Percentiles rank a stretch among this genome's conserved stretches.
phyloP scores from a whole-genome alignment of 352 stramenopile species.

The Phytophthora citricola region DNA sequence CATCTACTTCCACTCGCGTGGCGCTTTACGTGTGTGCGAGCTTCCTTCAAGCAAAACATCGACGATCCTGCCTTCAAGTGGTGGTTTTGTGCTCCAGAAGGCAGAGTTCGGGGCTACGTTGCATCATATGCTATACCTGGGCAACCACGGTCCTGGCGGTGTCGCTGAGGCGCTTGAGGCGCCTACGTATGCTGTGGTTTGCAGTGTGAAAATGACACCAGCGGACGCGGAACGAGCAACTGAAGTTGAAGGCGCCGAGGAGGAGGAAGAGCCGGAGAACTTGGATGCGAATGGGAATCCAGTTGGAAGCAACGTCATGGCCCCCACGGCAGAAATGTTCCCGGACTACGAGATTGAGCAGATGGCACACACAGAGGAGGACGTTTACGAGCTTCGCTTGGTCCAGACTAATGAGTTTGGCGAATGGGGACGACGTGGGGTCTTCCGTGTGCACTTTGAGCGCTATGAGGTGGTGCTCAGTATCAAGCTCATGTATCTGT shows the following conservation, averaged over 20 bases:
- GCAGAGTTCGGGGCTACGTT: conserved; percentile 74
- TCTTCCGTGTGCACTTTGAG: conserved; percentile 88
- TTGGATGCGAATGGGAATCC: conserved; percentile 53
- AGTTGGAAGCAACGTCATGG: conserved; percentile 75
- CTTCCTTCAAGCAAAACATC: conserved; percentile 77
- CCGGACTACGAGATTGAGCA: conserved; percentile 67
- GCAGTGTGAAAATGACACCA: conserved; percentile 60
- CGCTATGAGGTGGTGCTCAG: conserved; percentile 87
- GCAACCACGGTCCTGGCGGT: conserved; percentile 74
- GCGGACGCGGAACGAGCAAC: conserved; percentile 67
- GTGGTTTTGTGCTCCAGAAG: conserved; percentile 85
- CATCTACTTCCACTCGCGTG: conserved; percentile 89
- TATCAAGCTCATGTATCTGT: conserved; percentile 88
- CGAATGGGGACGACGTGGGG: conserved; percentile 70
- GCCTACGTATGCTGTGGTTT: conserved; percentile 84
- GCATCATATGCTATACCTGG: conserved; percentile 86
- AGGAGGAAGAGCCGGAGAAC: conserved; percentile 55
- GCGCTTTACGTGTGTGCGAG: conserved; percentile 81
- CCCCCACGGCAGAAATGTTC: conserved; percentile 82
- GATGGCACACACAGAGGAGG: conserved; percentile 76
- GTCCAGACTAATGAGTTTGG: conserved; percentile 85
- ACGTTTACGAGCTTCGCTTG: conserved; percentile 85
- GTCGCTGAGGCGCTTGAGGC: conserved; percentile 80
- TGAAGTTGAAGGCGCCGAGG: conserved; percentile 62
- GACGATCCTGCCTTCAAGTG: conserved; percentile 70